These are phyloP conservation scores for Ceratobasidium papillatum DNA, from an alignment of 1,284 basidiomycete species.

Conservation along the genomic window DNA sequence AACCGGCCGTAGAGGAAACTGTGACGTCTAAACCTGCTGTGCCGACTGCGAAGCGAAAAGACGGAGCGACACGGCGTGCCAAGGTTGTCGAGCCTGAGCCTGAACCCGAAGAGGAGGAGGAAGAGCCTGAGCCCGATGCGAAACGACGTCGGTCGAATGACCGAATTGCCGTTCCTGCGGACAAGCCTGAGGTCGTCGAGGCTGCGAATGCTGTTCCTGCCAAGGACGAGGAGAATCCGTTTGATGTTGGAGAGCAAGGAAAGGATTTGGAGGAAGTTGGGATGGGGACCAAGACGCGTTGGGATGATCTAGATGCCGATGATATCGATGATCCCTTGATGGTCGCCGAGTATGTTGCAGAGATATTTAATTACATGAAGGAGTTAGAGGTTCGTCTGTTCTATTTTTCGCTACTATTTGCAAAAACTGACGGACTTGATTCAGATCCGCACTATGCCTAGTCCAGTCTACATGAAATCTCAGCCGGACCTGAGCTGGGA, in stretches of 20 bases:
- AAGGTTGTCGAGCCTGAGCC: conserved; percentile 6
- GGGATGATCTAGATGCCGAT: conserved; percentile 92
- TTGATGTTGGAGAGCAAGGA: conserved; percentile 4
- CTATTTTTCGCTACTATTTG: background rate
- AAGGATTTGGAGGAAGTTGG: background rate
- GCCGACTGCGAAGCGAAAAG: conserved; percentile 14
- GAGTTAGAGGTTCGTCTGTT: conserved; percentile 62
- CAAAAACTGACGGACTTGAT: conserved; percentile 37
- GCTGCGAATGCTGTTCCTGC: conserved; percentile 11
- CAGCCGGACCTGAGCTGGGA: conserved; percentile 93
- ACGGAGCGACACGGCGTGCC: background rate
- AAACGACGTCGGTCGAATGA: conserved; percentile 32
- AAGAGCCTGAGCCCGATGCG: background rate
- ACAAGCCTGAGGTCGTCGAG: conserved; percentile 12
- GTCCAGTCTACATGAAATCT: conserved; percentile 88
- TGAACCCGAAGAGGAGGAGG: background rate
- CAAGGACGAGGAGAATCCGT: conserved; percentile 25
- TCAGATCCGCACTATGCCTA: conserved; percentile 77
- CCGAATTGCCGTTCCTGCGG: conserved; percentile 13
- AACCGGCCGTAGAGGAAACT: background rate
- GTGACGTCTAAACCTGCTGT: background rate
- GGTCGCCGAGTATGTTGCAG: conserved; percentile 95
- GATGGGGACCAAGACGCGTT: conserved; percentile 10
- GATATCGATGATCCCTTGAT: conserved; percentile 95
- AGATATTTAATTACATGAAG: conserved; percentile 94